These are phyloP conservation scores for Vanrija sp. DNA, from an alignment of 1,284 basidiomycete genomes.

Conservation along the genomic window DNA sequence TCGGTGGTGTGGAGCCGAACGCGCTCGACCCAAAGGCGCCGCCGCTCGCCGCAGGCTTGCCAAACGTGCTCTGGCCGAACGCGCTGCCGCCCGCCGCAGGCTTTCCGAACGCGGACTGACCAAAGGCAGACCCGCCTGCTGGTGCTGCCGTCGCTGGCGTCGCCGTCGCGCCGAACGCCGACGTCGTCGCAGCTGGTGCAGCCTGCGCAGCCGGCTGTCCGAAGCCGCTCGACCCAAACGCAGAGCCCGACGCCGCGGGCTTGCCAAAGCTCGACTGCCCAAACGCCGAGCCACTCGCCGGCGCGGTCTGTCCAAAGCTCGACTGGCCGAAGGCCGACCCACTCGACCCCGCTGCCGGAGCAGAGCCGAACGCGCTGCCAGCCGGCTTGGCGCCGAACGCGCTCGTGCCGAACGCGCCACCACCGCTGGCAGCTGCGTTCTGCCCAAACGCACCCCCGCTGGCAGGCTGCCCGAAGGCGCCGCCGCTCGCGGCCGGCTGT, in stretches of 20 bases:
- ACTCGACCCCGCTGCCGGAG: not conserved
- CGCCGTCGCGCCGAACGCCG: no score
- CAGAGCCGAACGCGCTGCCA: constrained; percentile 47
- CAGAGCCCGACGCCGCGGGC: constrained; percentile 37
- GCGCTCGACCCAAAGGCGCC: constrained; percentile 3
- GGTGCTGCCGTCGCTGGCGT: not conserved
- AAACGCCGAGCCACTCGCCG: constrained; percentile 50
- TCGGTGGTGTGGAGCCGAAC: not conserved
- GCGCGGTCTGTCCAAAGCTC: constrained; percentile 8
- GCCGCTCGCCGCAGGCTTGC: constrained; percentile 12
- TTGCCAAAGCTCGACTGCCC: constrained; percentile 20
- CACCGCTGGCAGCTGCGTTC: not conserved
- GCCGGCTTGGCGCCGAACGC: constrained; percentile 24
- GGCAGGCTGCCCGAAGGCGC: constrained; percentile 12
- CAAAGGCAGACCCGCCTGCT: constrained; percentile 30
- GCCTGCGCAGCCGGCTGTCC: constrained; percentile 15
- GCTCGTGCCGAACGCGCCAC: constrained; percentile 7
- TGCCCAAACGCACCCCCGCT: constrained; percentile 5
- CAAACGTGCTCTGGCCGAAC: constrained; percentile 46
- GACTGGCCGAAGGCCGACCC: not conserved
- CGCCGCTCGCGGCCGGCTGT: not conserved
- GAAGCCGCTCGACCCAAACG: constrained; percentile 49
- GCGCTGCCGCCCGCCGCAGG: constrained; percentile 19
- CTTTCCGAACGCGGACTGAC: constrained; percentile 25
- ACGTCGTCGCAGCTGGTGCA: not conserved